Evolutionary conservation across 257 asterid species (phyloP), one percentile per base, ranked within the genome.

Genomic region (Phtheirospermum japonicum): DNA sequence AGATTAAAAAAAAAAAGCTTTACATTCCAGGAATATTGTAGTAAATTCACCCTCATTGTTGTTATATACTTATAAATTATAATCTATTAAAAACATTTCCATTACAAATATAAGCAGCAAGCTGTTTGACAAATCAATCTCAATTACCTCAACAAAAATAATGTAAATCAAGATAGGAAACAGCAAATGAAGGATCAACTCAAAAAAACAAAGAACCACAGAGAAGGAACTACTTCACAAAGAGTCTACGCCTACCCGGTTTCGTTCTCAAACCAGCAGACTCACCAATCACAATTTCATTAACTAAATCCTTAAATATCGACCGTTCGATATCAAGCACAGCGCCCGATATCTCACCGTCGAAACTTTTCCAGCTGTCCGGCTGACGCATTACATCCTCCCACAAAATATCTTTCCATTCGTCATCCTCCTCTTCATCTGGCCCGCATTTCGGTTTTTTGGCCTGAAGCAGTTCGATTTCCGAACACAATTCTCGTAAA

Each of bases 281-380:
- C 66, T 82, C 89, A 8, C 97, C 96, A 5, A 75, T 75, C 72
- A 93, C 95, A 59, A 89, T 68, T 76, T 93, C 99, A 28, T 76
- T 71, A 34, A 93, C 87, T 69, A 93, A 79, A 67, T 93, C 99
- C 43, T 87, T 93, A 59, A 87, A 93, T 53, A 93, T 82, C 75
- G 77, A 74, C 32, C 97, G 87, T 53, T 93, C 99, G 13, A 93
- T 69, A 61, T 87, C 88, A 30, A 93, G 89, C 4, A 85, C 88
- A 6, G 86, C 74, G 26, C 83, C 82, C n/a, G 99, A 85, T 57
- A 80, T 65, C 53, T 83, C 95, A 20, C 61, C 79, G 19, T 72
- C 69, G 13, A 65, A 82, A 37, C 59, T 69, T 1, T 68, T 83
- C 99, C 95, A 89, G 46, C 78, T 71, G 39, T 77, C 90, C 0